Conservation (phyloP, 331 rosid species). For the Pyracantha coccinea region DNA sequence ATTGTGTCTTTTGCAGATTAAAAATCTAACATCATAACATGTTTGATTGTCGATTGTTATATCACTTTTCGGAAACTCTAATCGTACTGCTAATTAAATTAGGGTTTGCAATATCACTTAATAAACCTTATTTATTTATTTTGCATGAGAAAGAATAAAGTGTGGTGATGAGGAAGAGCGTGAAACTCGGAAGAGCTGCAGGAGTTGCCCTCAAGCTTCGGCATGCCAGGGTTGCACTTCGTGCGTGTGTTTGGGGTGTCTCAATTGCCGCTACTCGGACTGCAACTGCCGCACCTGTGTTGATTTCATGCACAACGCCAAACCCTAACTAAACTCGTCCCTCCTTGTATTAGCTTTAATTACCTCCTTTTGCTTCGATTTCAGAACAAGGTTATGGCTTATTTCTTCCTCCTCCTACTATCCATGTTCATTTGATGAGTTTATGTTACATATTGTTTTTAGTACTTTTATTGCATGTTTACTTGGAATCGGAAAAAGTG, state of each 20-base stretch:
- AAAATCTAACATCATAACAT: not conserved
- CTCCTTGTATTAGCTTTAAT: not conserved
- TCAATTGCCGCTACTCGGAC: slow-evolving; percentile 46
- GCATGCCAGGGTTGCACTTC: slow-evolving; percentile 35
- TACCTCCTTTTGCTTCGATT: not conserved
- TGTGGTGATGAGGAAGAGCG: slow-evolving; percentile 35
- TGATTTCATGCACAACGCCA: slow-evolving; percentile 33
- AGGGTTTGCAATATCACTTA: not conserved
- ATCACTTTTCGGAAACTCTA: too few species aligned
- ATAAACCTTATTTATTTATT: not conserved
- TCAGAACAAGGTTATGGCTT: not conserved
- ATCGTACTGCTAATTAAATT: too few species aligned
- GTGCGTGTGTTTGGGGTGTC: slow-evolving; percentile 44
- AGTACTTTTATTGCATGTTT: too few species aligned
- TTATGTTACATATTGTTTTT: not conserved
- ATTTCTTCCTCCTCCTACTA: too few species aligned
- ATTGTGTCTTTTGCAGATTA: not conserved
- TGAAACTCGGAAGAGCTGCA: slow-evolving; percentile 9
- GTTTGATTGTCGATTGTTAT: not conserved
- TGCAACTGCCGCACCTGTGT: slow-evolving; percentile 40
- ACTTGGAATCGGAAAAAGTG: too few species aligned
- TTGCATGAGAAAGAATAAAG: slow-evolving; percentile 20
- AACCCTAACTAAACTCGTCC: slow-evolving; percentile 5
- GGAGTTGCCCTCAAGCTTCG: slow-evolving; percentile 30
- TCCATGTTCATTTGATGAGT: not conserved